phyloP scores from a whole-genome alignment of 2,329 filamentous ascomycete species.

The Fusarium annulatum region DNA sequence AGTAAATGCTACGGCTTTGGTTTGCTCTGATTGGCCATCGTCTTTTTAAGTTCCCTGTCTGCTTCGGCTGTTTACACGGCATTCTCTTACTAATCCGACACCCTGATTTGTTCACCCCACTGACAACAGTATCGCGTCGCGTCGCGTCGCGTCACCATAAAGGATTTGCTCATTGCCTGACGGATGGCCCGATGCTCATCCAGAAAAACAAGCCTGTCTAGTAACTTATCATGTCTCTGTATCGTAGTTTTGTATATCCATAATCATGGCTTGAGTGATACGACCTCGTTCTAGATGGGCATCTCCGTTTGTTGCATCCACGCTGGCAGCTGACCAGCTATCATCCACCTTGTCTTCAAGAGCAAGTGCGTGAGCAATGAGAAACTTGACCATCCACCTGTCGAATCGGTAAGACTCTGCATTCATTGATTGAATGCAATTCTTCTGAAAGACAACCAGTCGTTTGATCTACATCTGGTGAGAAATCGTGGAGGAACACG shows the following conservation, averaged over 20 bases:
- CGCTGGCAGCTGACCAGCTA: background rate
- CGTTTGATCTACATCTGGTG: constrained; percentile 44
- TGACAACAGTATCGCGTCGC: background rate
- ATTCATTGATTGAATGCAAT: constrained; percentile 44
- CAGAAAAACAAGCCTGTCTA: background rate
- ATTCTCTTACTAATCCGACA: background rate
- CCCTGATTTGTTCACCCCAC: background rate
- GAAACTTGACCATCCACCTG: constrained; percentile 59
- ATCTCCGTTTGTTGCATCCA: background rate
- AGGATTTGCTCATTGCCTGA: too few relatives aligned
- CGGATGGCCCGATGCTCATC: background rate
- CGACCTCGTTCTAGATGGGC: constrained; percentile 33
- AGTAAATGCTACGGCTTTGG: background rate
- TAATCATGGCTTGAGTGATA: constrained; percentile 38
- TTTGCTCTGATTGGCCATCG: background rate
- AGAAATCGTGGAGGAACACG: background rate
- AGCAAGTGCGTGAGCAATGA: constrained; percentile 48
- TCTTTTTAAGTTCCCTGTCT: fast-evolving
- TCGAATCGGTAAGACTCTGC: constrained; percentile 56
- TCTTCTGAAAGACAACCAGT: constrained; percentile 48
- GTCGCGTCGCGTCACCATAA: background rate
- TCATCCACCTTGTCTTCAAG: constrained; percentile 50
- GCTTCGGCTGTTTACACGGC: background rate
- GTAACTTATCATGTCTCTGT: background rate
- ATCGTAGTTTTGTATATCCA: constrained; percentile 30